A percentile compares a stretch with the other conserved stretches of the same genome.
Evolutionary conservation across 1,139 yeast genomes (phyloP).

Genomic region (Lodderomyces margitis): DNA sequence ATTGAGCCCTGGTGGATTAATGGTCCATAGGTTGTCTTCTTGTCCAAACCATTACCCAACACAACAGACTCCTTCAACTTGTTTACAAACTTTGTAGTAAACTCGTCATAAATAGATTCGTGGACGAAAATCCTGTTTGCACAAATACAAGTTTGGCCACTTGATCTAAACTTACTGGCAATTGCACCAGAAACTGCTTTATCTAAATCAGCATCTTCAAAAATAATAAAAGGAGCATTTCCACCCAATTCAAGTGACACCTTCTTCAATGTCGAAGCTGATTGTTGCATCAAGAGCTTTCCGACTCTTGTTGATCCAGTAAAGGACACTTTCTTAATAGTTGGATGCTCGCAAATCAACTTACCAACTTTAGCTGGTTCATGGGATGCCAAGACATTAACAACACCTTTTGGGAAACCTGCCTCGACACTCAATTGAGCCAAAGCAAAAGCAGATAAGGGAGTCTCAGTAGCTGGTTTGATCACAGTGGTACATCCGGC

Average conservation of each 20-base stretch:
- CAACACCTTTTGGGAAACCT: constrained; percentile 83
- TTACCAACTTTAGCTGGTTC: constrained; percentile 64
- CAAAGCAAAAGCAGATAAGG: constrained; percentile 79
- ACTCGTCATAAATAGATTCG: constrained; percentile 64
- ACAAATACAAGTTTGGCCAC: constrained; percentile 91
- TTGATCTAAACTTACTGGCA: constrained; percentile 59
- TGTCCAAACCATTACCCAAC: constrained; percentile 74
- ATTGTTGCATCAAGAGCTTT: constrained; percentile 72
- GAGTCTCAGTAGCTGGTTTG: constrained; percentile 91
- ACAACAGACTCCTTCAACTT: constrained; percentile 50
- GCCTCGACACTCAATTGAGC: constrained; percentile 73
- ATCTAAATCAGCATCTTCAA: constrained; percentile 79
- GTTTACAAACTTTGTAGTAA: constrained; percentile 39
- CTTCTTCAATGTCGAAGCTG: constrained; percentile 77
- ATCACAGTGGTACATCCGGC: constrained; percentile 90
- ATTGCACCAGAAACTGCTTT: constrained; percentile 73
- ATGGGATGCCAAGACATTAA: constrained; percentile 66
- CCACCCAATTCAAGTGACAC: constrained; percentile 90
- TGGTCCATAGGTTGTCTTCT: constrained; percentile 76
- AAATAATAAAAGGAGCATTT: constrained; percentile 87
- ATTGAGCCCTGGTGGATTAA: constrained; percentile 68
- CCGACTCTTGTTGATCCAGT: constrained; percentile 92
- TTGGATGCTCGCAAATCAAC: constrained; percentile 64
- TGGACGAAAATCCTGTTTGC: constrained; percentile 82
- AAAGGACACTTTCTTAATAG: constrained; percentile 74